These are phyloP conservation scores for Cryptosporidium xiaoi DNA, from an alignment of 169 alveolate species.

Conservation along the genomic window DNA sequence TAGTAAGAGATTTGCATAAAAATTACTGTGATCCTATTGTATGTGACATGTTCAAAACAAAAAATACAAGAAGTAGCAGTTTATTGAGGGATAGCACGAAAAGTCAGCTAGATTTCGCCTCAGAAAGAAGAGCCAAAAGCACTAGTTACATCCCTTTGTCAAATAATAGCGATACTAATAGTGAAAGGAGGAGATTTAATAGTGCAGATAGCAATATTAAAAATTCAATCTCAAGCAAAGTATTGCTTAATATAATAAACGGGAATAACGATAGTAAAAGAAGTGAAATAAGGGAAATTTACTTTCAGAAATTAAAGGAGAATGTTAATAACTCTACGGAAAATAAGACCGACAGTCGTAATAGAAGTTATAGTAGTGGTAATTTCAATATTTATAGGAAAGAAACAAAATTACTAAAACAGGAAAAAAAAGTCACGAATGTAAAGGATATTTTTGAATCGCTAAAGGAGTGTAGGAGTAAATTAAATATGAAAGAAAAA, in stretches of 20 bases:
- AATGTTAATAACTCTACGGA: no score
- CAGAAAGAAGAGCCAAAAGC: not conserved
- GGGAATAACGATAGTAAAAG: no score
- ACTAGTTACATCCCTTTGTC: not conserved
- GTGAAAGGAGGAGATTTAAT: not conserved
- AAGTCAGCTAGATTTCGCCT: not conserved
- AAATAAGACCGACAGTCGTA: no score
- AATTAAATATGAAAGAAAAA: not conserved
- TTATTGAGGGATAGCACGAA: not conserved
- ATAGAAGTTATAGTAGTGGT: no score
- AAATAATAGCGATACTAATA: not conserved
- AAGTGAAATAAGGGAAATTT: no score
- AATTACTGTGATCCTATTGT: slow-evolving; percentile 57
- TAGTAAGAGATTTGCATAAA: slow-evolving; percentile 28
- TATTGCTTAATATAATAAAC: no score
- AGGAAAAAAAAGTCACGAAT: not conserved
- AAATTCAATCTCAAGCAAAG: not conserved
- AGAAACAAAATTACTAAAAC: no score
- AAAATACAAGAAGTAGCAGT: not conserved
- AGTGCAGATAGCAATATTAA: not conserved
- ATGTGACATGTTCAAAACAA: not conserved
- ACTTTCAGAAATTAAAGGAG: no score
- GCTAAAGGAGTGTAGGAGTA: slow-evolving; percentile 2
- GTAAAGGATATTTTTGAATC: slow-evolving; percentile 26
- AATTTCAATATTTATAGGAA: no score